Evolutionary conservation across 257 asterid genomes (phyloP).

Genomic region (Nicotiana tabacum): DNA sequence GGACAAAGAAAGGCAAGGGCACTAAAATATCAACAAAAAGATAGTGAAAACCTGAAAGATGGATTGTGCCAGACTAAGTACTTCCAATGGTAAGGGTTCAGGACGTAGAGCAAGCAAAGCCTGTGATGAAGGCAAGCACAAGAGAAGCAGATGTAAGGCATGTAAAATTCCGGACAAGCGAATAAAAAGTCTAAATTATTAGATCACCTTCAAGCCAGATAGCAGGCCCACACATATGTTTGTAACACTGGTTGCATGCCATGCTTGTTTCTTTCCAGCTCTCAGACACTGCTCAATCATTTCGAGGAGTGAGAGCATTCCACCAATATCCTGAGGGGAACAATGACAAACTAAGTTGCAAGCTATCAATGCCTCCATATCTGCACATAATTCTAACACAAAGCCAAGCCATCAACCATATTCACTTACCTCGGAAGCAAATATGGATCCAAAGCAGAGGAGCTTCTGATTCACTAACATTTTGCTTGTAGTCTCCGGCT

Average conservation of each 20-base stretch:
- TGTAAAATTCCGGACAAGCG: conserved; percentile 3
- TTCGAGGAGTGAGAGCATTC: conserved; percentile 83
- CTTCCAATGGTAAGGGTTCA: conserved; percentile 76
- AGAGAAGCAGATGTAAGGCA: conserved; percentile 22
- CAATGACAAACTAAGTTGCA: conserved; percentile 25
- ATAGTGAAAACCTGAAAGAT: conserved; percentile 71
- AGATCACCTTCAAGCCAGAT: conserved; percentile 85
- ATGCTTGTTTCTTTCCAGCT: conserved; percentile 79
- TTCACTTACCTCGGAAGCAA: conserved; percentile 83
- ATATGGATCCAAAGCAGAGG: conserved; percentile 89
- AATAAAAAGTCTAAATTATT: conserved; percentile 14
- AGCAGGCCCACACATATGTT: conserved; percentile 94
- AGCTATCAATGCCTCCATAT: conserved; percentile 18
- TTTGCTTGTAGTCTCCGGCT: conserved; percentile 94
- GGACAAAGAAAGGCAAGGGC: not conserved
- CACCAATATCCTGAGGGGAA: conserved; percentile 82
- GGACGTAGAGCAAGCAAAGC: conserved; percentile 77
- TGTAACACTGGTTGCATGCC: conserved; percentile 79
- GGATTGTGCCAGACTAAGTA: conserved; percentile 75
- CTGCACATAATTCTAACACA: conserved; percentile 17
- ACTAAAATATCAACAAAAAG: not conserved
- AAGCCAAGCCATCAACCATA: conserved; percentile 17
- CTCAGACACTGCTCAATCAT: conserved; percentile 79
- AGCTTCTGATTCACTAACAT: conserved; percentile 98
- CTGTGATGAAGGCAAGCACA: conserved; percentile 40